Percentiles rank a stretch among this genome's conserved stretches.
Evolutionary conservation across 2,329 filamentous ascomycete genomes (phyloP).

Genomic region (Cadophora sp.): DNA sequence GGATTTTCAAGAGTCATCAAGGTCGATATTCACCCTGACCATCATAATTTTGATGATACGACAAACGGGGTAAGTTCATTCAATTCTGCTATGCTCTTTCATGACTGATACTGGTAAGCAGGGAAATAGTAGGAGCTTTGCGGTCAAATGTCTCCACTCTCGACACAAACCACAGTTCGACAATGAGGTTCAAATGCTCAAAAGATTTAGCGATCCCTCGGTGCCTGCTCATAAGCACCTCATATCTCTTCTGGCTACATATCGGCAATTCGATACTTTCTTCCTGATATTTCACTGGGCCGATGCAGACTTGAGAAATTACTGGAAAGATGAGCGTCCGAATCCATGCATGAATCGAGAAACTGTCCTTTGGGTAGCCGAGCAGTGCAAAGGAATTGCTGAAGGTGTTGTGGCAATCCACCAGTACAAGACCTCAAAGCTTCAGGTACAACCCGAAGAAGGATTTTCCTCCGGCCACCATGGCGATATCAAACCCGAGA

Average conservation of each 20-base stretch:
- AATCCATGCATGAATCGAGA: not conserved
- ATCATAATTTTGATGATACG: constrained; percentile 6
- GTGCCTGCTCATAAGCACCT: constrained; percentile 1
- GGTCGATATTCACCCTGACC: constrained; percentile 18
- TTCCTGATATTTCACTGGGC: constrained; percentile 24
- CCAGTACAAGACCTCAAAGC: constrained; percentile 1
- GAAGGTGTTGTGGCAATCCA: constrained; percentile 1
- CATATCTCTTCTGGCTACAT: constrained; percentile 11
- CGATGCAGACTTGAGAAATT: constrained; percentile 12
- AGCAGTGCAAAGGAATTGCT: constrained; percentile 9
- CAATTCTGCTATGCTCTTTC: too few species aligned
- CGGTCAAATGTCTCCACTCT: constrained; percentile 19
- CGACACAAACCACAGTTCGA: constrained; percentile 4
- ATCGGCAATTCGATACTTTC: not conserved
- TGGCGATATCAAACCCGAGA: constrained; percentile 49
- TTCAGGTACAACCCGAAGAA: not conserved
- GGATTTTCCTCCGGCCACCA: constrained; percentile 40
- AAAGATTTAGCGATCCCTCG: constrained; percentile 1
- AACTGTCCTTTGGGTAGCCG: constrained; percentile 15
- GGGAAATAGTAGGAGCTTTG: constrained; percentile 1
- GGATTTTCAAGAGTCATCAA: constrained; percentile 17
- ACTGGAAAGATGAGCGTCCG: constrained; percentile 13
- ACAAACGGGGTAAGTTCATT: too few species aligned
- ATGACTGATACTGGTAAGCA: not conserved
- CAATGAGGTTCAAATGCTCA: constrained; percentile 20